Evolutionary conservation across 2,329 filamentous ascomycete species (phyloP), one percentile per base, ranked within the genome.

Genomic region (Exophiala calicioides): DNA sequence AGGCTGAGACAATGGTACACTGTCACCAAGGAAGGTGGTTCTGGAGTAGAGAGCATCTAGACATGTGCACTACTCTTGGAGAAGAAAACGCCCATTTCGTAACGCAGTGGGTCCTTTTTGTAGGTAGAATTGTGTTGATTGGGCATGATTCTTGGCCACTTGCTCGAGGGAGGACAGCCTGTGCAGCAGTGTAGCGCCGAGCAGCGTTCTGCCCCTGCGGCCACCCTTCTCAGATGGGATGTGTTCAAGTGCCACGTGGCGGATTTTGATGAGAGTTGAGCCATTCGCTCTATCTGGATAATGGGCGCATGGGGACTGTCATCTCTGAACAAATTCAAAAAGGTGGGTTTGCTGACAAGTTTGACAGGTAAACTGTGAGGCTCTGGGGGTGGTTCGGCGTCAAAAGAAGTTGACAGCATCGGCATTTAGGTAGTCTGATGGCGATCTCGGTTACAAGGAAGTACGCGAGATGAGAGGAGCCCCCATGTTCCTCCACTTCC

Each of bases 1-100:
- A 39, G 23, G 36, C 21, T 39, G 36, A 39, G 36, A 39, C 36
- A 19, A 20, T 16, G 23, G 23, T 4, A 12, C 36, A n/a, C n/a
- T n/a, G n/a, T 15, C 16, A 39, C n/a, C 12, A 16, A 4, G 36
- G 21, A 15, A 8, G 18, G 24, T 13, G 36, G 24, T 21, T n/a
- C 10, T 12, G 4, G 13, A 39, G 12, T 5, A n/a, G 24, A 18
- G 21, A n/a, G 24, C 24, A 7, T 27, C 24, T 27, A n/a, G n/a
- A n/a, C n/a, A n/a, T n/a, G n/a, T n/a, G n/a, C n/a, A n/a, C n/a
- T n/a, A n/a, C n/a, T n/a, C n/a, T n/a, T n/a, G n/a, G 24, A 27
- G 24, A 27, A n/a, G 24, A 27, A 27, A n/a, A 27, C n/a, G 24
- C 24, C 7, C 24, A n/a, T 27, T 27, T 27, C n/a, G n/a, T n/a